Base-by-base conservation (phyloP, 345 rosid species). In the Cardamine chenopodiifolia region DNA sequence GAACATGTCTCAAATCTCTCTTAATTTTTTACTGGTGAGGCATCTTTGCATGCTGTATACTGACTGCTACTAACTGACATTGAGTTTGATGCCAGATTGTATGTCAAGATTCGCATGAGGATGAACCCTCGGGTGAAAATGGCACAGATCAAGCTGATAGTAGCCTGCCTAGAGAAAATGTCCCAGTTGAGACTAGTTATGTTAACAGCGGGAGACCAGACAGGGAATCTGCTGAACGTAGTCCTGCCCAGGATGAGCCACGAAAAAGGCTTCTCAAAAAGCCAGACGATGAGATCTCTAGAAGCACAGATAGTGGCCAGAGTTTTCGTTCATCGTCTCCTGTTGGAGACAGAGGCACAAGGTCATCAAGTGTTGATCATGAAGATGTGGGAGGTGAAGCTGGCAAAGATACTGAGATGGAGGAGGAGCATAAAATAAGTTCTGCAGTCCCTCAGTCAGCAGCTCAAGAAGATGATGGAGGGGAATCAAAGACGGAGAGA, bases 401-500 rank as follows among this genome's bases (percentile, higher is more conserved):
- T 55, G 88, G 82, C 74, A 82, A 78, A 79, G 83, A 85, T 79
- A 77, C 86, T 70, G 89, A 74, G 55, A 67, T 82, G 66, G 88
- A 82, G 79, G 86, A 82, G 72, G 85, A 82, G 57, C 80, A 78
- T 57, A 79, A 76, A 53, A 17, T 55, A 77, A 79, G 34, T 75
- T 85, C 90, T 72, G 78, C 54, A 66, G 65, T 65, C 29, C 89
- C 82, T 58, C 84, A 65, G 65, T 66, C 77, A 68, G 82, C 65
- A 40, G 75, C 67, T 53, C 86, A 83, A 67, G 92, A 88, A 74
- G 93, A 88, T 69, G 92, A 86, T 65, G 91, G 78, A 39, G 97
- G 85, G 55, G 93, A 87, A 56, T 81, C 84, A 42, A 92, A 82
- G 83, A 89, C 89, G 37, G 97, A 92, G 57, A 90, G 98, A 85